Conservation (phyloP, 1,284 basidiomycete species). For the Malassezia caprae region DNA sequence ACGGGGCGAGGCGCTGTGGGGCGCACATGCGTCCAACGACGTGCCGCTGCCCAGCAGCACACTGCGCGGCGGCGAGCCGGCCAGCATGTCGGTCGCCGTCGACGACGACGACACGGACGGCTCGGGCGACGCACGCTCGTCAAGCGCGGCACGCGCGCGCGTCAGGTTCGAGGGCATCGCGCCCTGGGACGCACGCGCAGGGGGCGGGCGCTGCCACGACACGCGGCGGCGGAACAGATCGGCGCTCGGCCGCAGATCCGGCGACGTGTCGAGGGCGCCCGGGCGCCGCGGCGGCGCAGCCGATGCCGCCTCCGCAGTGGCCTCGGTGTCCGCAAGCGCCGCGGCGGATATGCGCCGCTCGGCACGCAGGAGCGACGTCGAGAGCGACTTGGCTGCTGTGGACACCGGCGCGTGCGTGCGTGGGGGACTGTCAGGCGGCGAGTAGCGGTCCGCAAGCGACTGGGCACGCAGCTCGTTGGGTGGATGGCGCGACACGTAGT, state of each 20-base stretch:
- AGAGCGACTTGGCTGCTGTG: neutral
- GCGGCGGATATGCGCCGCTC: neutral
- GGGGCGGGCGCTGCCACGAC: neutral
- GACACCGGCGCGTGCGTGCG: neutral
- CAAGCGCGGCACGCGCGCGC: conserved; percentile 1
- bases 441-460: neutral
- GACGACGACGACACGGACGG: neutral
- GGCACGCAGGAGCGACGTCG: neutral
- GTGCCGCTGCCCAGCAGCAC: neutral
- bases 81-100: neutral
- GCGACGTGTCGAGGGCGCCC: neutral
- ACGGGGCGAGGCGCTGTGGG: neutral
- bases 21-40: neutral
- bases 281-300: neutral
- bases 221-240: neutral
- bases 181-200: neutral
- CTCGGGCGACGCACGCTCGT: neutral
- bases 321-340: neutral
- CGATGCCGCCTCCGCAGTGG: neutral
- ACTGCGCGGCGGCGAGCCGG: conserved; percentile 1
- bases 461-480: neutral
- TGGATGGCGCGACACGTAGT: conserved; percentile 4
- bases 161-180: conserved; percentile 7
- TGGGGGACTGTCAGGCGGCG: neutral
- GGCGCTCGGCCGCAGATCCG: neutral